Evolutionary conservation across 441 rosid genomes (phyloP).

Genomic region (Iberis amara): DNA sequence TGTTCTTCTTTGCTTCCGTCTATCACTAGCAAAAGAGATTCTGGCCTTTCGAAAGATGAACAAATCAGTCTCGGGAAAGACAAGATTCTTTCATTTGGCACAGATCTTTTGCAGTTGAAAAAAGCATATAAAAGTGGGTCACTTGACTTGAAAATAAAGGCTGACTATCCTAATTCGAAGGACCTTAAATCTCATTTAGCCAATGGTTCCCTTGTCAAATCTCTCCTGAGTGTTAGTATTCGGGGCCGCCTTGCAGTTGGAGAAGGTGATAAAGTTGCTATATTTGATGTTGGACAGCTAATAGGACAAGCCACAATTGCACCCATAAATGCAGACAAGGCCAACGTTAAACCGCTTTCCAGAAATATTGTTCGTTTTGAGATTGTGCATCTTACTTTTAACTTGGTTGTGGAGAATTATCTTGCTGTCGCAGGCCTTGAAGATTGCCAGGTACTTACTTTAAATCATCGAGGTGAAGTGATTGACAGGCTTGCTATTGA

Average conservation of each 20-base stretch:
- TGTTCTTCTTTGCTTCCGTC: slow-evolving; percentile 76
- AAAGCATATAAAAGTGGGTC: slow-evolving; percentile 99
- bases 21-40: slow-evolving; percentile 74
- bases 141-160: slow-evolving; percentile 93
- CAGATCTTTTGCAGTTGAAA: slow-evolving; percentile 88
- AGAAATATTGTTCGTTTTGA: slow-evolving; percentile 97
- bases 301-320: slow-evolving; percentile 92
- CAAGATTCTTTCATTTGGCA: slow-evolving; percentile 74
- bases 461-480: slow-evolving; percentile 98
- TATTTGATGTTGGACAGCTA: slow-evolving; percentile 94
- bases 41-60: slow-evolving; percentile 67
- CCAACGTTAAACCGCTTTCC: slow-evolving; percentile 95
- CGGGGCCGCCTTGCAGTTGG: slow-evolving; percentile 99
- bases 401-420: slow-evolving; percentile 80
- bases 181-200: slow-evolving; percentile 90
- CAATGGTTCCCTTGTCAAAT: slow-evolving; percentile 91
- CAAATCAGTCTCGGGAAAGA: slow-evolving; percentile 70
- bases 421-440: slow-evolving; percentile 99
- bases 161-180: slow-evolving; percentile 97
- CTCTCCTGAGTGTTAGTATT: slow-evolving; percentile 89
- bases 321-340: slow-evolving; percentile 96
- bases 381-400: slow-evolving; percentile 90
- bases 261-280: slow-evolving; percentile 99
- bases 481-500: slow-evolving; percentile 97
- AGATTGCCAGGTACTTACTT: slow-evolving; percentile 94